These are phyloP conservation scores for Paragyromitra xinjiangensis DNA, from an alignment of 495 filamentous ascomycete species.

Conservation along the genomic window DNA sequence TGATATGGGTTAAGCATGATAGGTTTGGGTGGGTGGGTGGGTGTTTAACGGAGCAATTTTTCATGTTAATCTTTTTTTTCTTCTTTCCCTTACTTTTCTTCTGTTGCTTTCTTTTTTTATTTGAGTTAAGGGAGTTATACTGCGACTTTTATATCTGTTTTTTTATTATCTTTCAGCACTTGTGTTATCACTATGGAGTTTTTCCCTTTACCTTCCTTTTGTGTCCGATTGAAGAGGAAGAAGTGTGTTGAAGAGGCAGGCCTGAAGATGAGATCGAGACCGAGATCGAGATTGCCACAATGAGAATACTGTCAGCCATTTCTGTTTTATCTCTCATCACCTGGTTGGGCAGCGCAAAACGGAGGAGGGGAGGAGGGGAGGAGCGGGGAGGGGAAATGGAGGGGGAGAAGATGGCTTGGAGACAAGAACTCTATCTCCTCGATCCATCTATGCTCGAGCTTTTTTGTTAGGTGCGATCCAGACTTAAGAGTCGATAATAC, in stretches of 20 bases:
- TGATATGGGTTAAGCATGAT: conserved; percentile 21
- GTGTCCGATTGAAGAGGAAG: not conserved
- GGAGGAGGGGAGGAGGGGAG: not conserved
- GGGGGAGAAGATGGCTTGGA: not conserved
- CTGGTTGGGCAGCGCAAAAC: not conserved
- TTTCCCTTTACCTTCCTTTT: conserved; percentile 7
- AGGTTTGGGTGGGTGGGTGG: conserved; percentile 21
- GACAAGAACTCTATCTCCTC: not conserved
- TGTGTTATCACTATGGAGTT: conserved; percentile 37
- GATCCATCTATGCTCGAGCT: not conserved
- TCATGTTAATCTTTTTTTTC: conserved; percentile 15
- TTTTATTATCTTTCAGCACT: conserved; percentile 25
- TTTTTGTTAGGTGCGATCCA: not conserved
- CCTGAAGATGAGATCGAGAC: not conserved
- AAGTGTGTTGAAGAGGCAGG: not conserved
- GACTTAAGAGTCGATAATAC: not conserved
- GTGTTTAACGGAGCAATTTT: conserved; percentile 48
- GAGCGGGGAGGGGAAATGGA: not conserved
- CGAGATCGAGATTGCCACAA: conserved; percentile 28
- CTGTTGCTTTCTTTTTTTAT: conserved; percentile 8
- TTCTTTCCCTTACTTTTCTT: conserved; percentile 16
- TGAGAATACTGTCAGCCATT: conserved; percentile 25
- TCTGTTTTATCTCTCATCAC: not conserved
- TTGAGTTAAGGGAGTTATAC: conserved; percentile 40
- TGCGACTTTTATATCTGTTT: conserved; percentile 37